phyloP scores from a whole-genome alignment of 306 rosid species.

The Styphnolobium japonicum region DNA sequence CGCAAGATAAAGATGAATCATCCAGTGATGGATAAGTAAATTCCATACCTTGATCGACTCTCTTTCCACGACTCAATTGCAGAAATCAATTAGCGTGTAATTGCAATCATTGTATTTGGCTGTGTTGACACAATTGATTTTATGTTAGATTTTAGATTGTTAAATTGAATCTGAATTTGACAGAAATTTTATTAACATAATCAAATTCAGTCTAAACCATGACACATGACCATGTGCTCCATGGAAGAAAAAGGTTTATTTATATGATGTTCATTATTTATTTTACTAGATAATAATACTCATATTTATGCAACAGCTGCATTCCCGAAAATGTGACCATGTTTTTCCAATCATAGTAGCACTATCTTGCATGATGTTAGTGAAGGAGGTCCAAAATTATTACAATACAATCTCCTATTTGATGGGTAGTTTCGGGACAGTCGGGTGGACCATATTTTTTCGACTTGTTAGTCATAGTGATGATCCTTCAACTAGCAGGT shows the following conservation, averaged over 20 bases:
- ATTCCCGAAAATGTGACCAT: background rate
- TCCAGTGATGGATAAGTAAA: conserved; percentile 43
- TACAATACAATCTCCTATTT: background rate
- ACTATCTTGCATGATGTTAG: background rate
- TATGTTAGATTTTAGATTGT: too few species aligned
- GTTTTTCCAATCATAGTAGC: background rate
- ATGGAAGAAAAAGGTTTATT: background rate
- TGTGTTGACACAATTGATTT: too few species aligned
- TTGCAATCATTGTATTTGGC: too few species aligned
- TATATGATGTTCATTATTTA: background rate
- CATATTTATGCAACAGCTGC: background rate
- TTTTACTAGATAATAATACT: background rate
- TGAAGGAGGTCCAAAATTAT: background rate
- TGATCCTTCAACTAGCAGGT: background rate
- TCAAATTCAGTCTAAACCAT: too few species aligned
- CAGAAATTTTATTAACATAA: too few species aligned
- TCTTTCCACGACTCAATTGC: conserved; percentile 30
- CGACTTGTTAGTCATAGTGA: background rate
- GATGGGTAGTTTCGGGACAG: background rate
- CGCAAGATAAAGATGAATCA: conserved; percentile 31
- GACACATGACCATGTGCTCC: too few species aligned
- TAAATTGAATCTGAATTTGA: too few species aligned
- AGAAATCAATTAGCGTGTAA: too few species aligned
- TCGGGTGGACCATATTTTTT: too few species aligned
- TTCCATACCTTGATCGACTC: conserved; percentile 26